Base-by-base conservation (phyloP, 75 land plant genomes). In the Picea glauca region DNA sequence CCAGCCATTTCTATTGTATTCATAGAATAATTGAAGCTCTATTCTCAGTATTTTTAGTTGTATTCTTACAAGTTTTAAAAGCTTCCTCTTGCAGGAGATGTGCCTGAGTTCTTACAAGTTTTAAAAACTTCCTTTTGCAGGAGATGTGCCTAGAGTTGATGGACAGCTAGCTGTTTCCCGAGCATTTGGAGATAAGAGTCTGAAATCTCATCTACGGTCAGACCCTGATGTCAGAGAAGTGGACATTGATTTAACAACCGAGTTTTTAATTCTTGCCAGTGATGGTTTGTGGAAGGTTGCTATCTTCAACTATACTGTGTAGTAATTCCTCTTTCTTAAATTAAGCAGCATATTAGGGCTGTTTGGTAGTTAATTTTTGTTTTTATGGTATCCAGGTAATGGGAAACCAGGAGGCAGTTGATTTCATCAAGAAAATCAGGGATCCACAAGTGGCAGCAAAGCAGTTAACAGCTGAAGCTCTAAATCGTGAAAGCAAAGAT, bases 141-240 rank as follows among this genome's bases (percentile, higher is more conserved):
- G 92, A n/a, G 92, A 90, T 82, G 91, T 90, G 35, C 90, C 92
- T 23, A 80, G 92, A 80, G 91, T 90, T 1, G 91, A 90, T 82
- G 92, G 92, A 13, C 92, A 90, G 59, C 83, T 90, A 56, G 92
- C 92, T 72, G 92, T 90, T 58, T 92, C 92, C 14, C 85, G 92
- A 56, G 92, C 87, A 14, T 90, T 90, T 84, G 92, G 92, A 59
- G 92, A 90, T 76, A 90, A 88, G 74, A 90, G 88, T 74, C 83
- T 90, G 57, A 90, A 90, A 76, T 79, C 78, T 32, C 92, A 90
- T 74, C 50, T 90, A 64, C 78, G 91, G 57, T 88, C 90, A 67
- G 87, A 86, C 21, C 92, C 92, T 56, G 85, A 90, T 78, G 80
- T 90, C 23, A 35, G 33, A 50, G 65, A 81, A 46, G 80, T 74